A percentile compares a stretch with the other conserved stretches of the same genome.
phyloP scores from a whole-genome alignment of 129 eudicot genomes.

The carrot (Daucus carota) region DNA sequence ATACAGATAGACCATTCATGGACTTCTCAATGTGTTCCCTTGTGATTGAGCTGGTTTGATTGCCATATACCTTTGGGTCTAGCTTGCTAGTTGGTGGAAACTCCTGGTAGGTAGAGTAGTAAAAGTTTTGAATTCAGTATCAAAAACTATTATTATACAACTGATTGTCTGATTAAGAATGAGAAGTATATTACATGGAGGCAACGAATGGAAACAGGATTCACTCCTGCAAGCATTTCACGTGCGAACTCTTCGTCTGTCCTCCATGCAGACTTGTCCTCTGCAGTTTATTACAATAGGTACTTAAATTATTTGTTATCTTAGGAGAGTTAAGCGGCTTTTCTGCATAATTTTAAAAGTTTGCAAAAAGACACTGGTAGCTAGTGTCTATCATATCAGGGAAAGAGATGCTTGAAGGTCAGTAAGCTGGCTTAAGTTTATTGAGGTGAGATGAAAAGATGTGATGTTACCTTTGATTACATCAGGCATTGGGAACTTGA shows the following conservation, averaged over 20 bases:
- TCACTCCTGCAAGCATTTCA: conserved; percentile 54
- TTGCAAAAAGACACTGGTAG: neutral
- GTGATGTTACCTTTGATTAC: conserved; percentile 61
- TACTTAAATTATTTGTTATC: neutral
- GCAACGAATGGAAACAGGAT: conserved; percentile 35
- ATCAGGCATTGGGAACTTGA: conserved; percentile 61
- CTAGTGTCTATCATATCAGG: neutral
- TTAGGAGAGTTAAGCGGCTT: neutral
- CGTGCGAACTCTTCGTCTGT: conserved; percentile 58
- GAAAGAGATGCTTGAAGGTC: neutral
- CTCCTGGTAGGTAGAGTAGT: conserved; percentile 33
- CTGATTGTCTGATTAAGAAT: neutral
- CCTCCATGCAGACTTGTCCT: conserved; percentile 48
- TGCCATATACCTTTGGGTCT: conserved; percentile 55
- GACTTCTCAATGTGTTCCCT: conserved; percentile 46
- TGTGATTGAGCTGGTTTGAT: conserved; percentile 64
- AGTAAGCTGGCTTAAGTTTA: neutral
- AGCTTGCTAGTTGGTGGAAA: conserved; percentile 81
- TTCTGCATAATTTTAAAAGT: neutral
- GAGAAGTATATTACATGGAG: conserved; percentile 16
- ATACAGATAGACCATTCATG: conserved; percentile 62
- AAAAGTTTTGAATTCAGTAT: neutral
- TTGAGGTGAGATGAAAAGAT: neutral
- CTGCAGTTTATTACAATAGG: conserved; percentile 12
- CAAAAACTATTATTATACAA: neutral